Percentiles rank a stretch among this genome's conserved stretches.
These are phyloP conservation scores for Ochetophila trinervis DNA, from an alignment of 306 rosid species.

Conservation along the genomic window DNA sequence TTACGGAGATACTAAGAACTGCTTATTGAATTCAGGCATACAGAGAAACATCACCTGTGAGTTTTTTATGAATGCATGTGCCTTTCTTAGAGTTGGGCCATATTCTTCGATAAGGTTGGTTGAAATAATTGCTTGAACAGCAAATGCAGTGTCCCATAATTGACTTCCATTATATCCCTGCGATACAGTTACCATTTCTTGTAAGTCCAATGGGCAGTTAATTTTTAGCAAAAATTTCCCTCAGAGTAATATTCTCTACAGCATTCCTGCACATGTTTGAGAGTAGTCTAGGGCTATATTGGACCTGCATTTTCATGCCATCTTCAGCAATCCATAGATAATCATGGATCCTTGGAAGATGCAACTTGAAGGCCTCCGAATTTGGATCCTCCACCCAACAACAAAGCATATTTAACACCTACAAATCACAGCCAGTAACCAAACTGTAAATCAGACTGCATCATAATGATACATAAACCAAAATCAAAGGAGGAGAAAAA, in stretches of 20 bases:
- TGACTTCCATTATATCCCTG: slow-evolving; percentile 99
- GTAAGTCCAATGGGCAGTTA: background rate
- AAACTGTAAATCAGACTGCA: slow-evolving; percentile 11
- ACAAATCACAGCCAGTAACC: slow-evolving; percentile 22
- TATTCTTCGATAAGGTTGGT: slow-evolving; percentile 64
- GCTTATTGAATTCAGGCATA: slow-evolving; percentile 15
- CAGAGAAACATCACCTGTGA: slow-evolving; percentile 56
- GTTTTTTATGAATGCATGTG: slow-evolving; percentile 64
- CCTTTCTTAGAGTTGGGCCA: slow-evolving; percentile 61
- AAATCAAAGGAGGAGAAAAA: too few relatives aligned
- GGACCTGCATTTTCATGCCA: slow-evolving; percentile 95
- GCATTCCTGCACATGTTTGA: background rate
- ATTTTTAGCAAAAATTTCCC: background rate
- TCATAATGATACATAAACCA: too few relatives aligned
- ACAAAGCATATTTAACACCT: slow-evolving; percentile 85
- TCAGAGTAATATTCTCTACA: background rate
- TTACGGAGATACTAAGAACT: background rate
- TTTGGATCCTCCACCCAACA: slow-evolving; percentile 91
- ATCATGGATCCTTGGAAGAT: slow-evolving; percentile 81
- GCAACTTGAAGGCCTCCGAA: slow-evolving; percentile 84
- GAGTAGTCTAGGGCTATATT: background rate
- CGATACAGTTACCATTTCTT: slow-evolving; percentile 22
- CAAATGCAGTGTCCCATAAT: slow-evolving; percentile 84
- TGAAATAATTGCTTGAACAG: slow-evolving; percentile 84
- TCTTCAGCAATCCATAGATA: slow-evolving; percentile 92